Evolutionary conservation across 805 yeast genomes (phyloP), one percentile per base, ranked within the genome.

Genomic region (Lipomyces kockii): DNA sequence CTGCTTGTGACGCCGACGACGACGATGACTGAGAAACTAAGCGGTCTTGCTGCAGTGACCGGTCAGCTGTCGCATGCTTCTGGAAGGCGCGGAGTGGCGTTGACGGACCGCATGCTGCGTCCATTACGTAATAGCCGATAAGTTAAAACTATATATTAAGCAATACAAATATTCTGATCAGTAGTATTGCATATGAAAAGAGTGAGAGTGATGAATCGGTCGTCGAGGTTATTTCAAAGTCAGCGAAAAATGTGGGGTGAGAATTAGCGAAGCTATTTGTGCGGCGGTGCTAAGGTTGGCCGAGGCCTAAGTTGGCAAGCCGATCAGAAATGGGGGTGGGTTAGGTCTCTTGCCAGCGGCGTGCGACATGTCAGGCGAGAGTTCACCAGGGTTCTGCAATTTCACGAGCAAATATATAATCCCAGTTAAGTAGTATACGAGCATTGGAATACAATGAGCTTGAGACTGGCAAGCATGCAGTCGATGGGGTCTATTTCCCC

Each of bases 21-120:
- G 70, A 51, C 1, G 60, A 25, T 1, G 27, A 49, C 11, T 62
- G 20, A 27, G 53, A 20, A 4, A 20, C 57, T 8, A 66, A 49
- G 17, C 67, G 60, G 58, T 68, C 70, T 25, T 63, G 70, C 22
- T 66, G 72, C 5, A 64, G 59, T 22, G 72, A 64, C n/a, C 60
- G 52, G 49, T 69, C 72, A 35, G 55, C 58, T 3, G 56, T 55
- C 20, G 70, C 63, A 52, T 69, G 72, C 61, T 69, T 69, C 32
- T 37, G 60, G 12, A 69, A 32, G 12, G 61, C 60, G 25, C 53
- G 8, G 22, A 69, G 60, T 20, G 72, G 66, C 61, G 71, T 69
- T 3, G 72, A 67, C 2, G 72, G 72, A 3, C 72, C 72, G 56
- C 72, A 69, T n/a, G 66, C 54, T 12, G 68, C 65, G 37, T 64